Evolutionary conservation across 306 rosid species (phyloP).

Genomic region (Macrotyloma uniflorum): DNA sequence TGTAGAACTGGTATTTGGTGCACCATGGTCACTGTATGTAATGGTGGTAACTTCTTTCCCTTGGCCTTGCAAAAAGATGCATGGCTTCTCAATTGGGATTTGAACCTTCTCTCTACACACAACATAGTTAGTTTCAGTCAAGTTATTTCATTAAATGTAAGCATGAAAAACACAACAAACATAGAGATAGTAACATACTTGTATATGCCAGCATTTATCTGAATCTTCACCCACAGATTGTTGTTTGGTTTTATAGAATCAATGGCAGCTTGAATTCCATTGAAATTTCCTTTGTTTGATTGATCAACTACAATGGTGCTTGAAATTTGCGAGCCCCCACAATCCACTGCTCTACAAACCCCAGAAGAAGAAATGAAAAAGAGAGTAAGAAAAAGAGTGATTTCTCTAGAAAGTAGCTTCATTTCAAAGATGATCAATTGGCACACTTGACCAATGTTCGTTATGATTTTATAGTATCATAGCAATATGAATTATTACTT

Average conservation of each 20-base stretch:
- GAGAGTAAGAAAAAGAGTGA: neutral
- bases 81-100: slow-evolving; percentile 31
- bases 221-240: slow-evolving; percentile 44
- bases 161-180: neutral
- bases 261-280: slow-evolving; percentile 52
- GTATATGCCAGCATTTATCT: slow-evolving; percentile 42
- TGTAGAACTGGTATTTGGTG: slow-evolving; percentile 47
- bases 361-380: neutral
- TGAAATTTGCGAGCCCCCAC: slow-evolving; percentile 1
- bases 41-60: slow-evolving; percentile 27
- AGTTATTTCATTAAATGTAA: neutral
- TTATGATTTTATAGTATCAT: neutral
- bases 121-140: neutral
- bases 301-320: slow-evolving; percentile 34
- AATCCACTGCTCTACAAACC: neutral
- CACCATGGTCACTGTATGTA: slow-evolving; percentile 32
- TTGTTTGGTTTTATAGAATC: slow-evolving; percentile 37
- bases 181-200: neutral
- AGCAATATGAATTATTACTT: neutral
- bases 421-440: neutral
- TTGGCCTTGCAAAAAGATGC: slow-evolving; percentile 44
- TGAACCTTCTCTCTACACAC: slow-evolving; percentile 48
- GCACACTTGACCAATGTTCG: neutral
- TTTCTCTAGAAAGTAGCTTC: neutral
- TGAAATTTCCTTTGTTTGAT: slow-evolving; percentile 29